Conservation (phyloP, 305 asterid genomes). For the Andrographis paniculata region DNA sequence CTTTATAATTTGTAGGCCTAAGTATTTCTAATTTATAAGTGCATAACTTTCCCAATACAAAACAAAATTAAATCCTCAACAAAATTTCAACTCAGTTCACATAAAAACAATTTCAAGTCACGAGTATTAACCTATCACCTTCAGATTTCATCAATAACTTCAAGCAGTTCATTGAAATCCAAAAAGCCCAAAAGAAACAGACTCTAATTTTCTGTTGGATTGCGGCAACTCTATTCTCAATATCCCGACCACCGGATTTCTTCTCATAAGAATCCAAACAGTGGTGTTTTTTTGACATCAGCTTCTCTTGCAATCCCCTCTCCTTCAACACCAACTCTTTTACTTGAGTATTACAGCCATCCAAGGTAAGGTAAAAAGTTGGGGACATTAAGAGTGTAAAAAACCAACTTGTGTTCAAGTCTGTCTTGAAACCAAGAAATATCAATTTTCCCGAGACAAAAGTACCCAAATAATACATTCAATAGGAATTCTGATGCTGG, state of each 20-base stretch:
- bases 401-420: too few species aligned
- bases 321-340: conserved; percentile 78
- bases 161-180: conserved; percentile 82
- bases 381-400: too few species aligned
- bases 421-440: too few species aligned
- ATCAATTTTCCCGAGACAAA: too few species aligned
- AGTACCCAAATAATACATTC: too few species aligned
- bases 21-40: too few species aligned
- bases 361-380: too few species aligned
- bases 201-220: conserved; percentile 74
- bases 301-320: conserved; percentile 83
- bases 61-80: conserved; percentile 7
- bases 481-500: too few species aligned
- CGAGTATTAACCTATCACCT: conserved; percentile 5
- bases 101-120: conserved; percentile 11
- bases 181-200: conserved; percentile 59
- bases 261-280: conserved; percentile 74
- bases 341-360: too few species aligned
- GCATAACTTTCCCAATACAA: background rate
- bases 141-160: conserved; percentile 74
- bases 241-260: conserved; percentile 65
- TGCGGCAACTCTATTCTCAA: conserved; percentile 66
- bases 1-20: too few species aligned
- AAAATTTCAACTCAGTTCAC: conserved; percentile 23
- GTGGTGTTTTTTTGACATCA: conserved; percentile 71